Base-by-base conservation (phyloP, 495 filamentous ascomycete genomes). In the Talaromyces proteolyticus region DNA sequence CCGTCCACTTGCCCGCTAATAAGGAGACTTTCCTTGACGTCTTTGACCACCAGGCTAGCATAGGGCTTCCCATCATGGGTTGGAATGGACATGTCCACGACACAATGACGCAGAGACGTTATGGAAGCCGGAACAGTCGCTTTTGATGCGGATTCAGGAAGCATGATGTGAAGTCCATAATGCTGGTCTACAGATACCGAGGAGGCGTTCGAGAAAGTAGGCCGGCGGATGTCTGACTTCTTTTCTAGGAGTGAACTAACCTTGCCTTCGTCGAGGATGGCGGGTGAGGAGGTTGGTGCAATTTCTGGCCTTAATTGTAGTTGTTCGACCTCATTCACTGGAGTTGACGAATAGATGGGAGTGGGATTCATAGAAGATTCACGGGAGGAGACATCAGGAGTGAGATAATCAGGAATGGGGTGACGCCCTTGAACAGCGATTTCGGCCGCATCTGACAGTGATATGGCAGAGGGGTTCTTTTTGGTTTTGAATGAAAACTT, bases 1-100 rank as follows among this genome's bases (percentile, higher is more conserved):
- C 94, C 91, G 47, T 78, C 72, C 19, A 95, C 84, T 21, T 80
- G 78, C 2, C 89, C 89, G 39, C 87, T 88, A 18, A 95, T 67
- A 20, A 97, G 65, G 4, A 96, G 66, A 37, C 81, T 86, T 26
- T 76, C 63, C 19, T 70, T 73, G 46, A 95, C 78, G 51, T 81
- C 76, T 54, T 87, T 88, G 47, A 93, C 67, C 7, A 78, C 81
- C 25, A 96, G 68, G 34, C 80, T 85, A 6, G 88, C 83, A 59
- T 92, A 94, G 1, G 88, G 81, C 8, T 74, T 72, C 16, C 77
- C 77, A 14, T 74, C 69, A 17, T 68, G 70, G 0, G 86, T 85
- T 0, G 85, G 83, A 16, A 80, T 68, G 1, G 83, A 83, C 73
- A 95, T 84, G 63, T 95, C 86, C 24, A 95, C 78, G 3, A 96